These are phyloP conservation scores for Mucor saturninus DNA, from an alignment of 371 early-diverging fungal genomes.

Conservation along the genomic window DNA sequence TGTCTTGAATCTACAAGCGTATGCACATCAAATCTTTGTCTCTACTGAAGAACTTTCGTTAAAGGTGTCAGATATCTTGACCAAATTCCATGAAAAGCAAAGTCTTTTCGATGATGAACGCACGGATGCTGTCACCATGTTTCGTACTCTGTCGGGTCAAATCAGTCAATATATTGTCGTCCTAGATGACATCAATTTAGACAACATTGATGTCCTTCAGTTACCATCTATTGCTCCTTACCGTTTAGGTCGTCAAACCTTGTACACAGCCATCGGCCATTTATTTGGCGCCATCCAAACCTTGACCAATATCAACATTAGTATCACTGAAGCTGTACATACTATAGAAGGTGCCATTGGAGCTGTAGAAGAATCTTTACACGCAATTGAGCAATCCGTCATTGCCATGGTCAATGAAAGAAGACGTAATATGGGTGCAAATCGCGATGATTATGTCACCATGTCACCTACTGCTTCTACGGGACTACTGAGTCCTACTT, in stretches of 20 bases:
- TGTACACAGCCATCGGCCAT: constrained; percentile 69
- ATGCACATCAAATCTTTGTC: constrained; percentile 41
- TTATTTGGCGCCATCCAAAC: constrained; percentile 65
- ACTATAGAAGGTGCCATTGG: constrained; percentile 13
- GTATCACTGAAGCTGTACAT: constrained; percentile 22
- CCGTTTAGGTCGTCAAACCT: constrained; percentile 58
- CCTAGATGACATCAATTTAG: constrained; percentile 37
- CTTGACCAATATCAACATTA: constrained; percentile 33
- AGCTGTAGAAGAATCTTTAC: constrained; percentile 18
- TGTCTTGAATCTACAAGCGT: constrained; percentile 37
- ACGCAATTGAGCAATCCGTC: constrained; percentile 21
- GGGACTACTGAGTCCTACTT: not conserved
- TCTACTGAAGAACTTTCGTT: constrained; percentile 32
- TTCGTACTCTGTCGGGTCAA: constrained; percentile 45
- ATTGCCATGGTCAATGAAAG: constrained; percentile 29
- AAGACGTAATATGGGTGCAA: constrained; percentile 13
- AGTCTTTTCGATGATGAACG: constrained; percentile 10
- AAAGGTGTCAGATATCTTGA: constrained; percentile 2
- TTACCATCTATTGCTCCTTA: constrained; percentile 39
- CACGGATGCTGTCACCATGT: constrained; percentile 37
- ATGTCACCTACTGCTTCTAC: constrained; percentile 2
- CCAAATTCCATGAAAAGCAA: constrained; percentile 5
- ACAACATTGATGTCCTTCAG: constrained; percentile 25
- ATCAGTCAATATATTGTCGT: constrained; percentile 41
- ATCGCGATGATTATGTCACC: constrained; percentile 9